Evolutionary conservation across 345 rosid genomes (phyloP).

Genomic region (Gossypioides kirkii): DNA sequence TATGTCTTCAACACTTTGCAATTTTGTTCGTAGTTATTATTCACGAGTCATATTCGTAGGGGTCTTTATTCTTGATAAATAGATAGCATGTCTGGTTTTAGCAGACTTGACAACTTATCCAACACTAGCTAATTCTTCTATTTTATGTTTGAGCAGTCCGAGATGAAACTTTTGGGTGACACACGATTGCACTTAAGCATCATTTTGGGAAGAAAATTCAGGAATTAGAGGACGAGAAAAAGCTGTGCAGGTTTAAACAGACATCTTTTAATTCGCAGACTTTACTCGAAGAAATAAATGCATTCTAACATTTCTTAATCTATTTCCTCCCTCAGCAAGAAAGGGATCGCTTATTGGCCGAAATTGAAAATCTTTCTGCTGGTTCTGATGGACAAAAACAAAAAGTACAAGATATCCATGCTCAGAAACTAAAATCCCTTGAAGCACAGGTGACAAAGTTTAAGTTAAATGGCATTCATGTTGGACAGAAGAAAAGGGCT

Average conservation of each 20-base stretch:
- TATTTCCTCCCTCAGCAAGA: conserved; percentile 61
- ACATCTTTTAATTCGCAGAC: conserved; percentile 10
- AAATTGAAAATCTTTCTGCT: conserved; percentile 81
- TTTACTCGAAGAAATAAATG: background rate
- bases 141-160: conserved; percentile 53
- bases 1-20: background rate
- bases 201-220: conserved; percentile 91
- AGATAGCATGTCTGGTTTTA: background rate
- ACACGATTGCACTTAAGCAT: conserved; percentile 72
- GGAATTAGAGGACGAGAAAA: conserved; percentile 88
- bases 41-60: background rate
- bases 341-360: conserved; percentile 76
- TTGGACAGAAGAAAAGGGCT: background rate
- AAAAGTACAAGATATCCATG: conserved; percentile 71
- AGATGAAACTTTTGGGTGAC: conserved; percentile 86
- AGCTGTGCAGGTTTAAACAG: conserved; percentile 68
- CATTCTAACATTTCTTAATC: conserved; percentile 2
- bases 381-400: conserved; percentile 82
- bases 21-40: conserved; percentile 3
- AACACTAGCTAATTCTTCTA: background rate
- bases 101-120: background rate
- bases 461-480: background rate
- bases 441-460: conserved; percentile 64
- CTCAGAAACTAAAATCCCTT: conserved; percentile 78
- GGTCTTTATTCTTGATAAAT: background rate